Evolutionary conservation across 306 rosid species (phyloP).

Genomic region (Cicer judaicum): DNA sequence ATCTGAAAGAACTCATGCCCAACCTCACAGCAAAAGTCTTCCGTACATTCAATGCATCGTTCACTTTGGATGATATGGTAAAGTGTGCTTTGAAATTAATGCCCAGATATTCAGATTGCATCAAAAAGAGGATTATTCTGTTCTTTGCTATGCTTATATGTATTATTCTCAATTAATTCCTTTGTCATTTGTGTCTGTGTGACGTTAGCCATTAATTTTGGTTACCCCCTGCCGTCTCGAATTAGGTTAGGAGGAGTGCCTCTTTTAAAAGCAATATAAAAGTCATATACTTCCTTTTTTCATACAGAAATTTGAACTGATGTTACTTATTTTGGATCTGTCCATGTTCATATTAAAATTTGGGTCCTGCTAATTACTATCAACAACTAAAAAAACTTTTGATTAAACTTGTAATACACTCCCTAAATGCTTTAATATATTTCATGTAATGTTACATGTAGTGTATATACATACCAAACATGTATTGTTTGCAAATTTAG

Average conservation of each 20-base stretch:
- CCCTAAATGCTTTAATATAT: slow-evolving; percentile 5
- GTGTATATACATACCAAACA: background rate
- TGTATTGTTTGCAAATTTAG: background rate
- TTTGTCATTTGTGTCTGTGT: background rate
- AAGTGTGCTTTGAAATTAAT: slow-evolving; percentile 17
- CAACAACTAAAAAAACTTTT: background rate
- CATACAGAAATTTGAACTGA: background rate
- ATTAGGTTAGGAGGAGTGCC: background rate
- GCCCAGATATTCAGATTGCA: slow-evolving; percentile 6
- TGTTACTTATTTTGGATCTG: background rate
- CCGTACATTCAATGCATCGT: slow-evolving; percentile 94
- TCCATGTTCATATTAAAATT: background rate
- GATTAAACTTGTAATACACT: background rate
- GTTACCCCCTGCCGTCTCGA: background rate
- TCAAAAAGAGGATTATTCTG: slow-evolving; percentile 11
- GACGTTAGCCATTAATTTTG: background rate
- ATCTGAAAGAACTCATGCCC: slow-evolving; percentile 96
- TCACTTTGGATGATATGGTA: slow-evolving; percentile 93
- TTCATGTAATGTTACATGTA: too few relatives aligned
- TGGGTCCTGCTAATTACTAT: background rate
- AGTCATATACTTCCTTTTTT: background rate
- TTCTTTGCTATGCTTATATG: background rate
- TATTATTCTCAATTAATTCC: background rate
- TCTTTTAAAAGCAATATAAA: background rate
- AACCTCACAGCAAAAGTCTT: slow-evolving; percentile 97